Conservation (phyloP, 2,329 filamentous ascomycete genomes). For the Aspergillus hortae region DNA sequence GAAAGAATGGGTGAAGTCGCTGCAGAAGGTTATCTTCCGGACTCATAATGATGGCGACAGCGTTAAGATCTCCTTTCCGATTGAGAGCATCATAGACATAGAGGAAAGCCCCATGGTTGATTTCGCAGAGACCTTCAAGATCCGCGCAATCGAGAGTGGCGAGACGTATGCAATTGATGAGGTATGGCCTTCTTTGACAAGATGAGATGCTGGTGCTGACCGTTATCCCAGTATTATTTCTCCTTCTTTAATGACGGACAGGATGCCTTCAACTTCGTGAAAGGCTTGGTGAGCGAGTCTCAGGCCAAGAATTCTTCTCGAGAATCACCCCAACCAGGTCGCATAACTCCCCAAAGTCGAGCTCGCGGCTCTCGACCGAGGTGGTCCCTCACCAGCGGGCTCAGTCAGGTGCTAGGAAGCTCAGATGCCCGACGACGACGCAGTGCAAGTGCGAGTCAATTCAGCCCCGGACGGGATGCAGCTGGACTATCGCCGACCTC, state of each 20-base stretch:
- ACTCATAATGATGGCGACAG: conserved; percentile 96
- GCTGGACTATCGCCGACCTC: conserved; percentile 50
- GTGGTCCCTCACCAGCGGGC: conserved; percentile 19
- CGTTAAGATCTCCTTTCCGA: conserved; percentile 89
- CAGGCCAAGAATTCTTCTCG: conserved; percentile 43
- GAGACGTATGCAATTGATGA: conserved; percentile 96
- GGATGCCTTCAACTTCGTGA: conserved; percentile 76
- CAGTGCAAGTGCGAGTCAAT: conserved; percentile 61
- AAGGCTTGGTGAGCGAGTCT: conserved; percentile 66
- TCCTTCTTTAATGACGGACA: conserved; percentile 86
- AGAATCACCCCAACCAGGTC: conserved; percentile 14
- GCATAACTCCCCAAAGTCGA: conserved; percentile 16
- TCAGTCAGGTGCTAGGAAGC: conserved; percentile 8
- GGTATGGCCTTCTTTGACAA: conserved; percentile 43
- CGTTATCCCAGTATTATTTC: conserved; percentile 79
- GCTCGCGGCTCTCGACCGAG: conserved; percentile 14
- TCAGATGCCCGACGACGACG: conserved; percentile 39
- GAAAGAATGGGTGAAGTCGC: conserved; percentile 91
- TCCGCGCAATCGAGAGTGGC: conserved; percentile 87
- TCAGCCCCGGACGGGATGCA: conserved; percentile 49
- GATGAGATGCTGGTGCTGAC: conserved; percentile 12
- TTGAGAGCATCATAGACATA: conserved; percentile 84
- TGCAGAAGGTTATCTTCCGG: conserved; percentile 92
- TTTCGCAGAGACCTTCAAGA: conserved; percentile 89
- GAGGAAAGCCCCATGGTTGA: conserved; percentile 89